These are phyloP conservation scores for Arctium minus DNA, from an alignment of 129 eudicot species.

Conservation along the genomic window DNA sequence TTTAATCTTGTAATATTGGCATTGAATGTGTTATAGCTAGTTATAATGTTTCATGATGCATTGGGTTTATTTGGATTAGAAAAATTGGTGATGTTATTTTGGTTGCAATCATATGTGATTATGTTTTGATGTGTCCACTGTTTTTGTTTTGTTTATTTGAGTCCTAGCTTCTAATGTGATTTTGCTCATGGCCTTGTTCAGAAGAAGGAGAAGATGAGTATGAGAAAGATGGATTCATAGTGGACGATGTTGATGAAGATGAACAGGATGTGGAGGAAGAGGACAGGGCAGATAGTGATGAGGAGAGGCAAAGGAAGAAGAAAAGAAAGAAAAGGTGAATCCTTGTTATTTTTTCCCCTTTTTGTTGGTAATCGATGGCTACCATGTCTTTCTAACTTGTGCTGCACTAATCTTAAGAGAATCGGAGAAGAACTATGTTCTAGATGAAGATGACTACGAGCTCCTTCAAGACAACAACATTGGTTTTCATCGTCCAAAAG, in stretches of 20 bases:
- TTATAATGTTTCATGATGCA: neutral
- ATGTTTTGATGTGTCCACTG: neutral
- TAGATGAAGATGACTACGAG: slow-evolving; percentile 94
- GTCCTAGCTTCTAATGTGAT: neutral
- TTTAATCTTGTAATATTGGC: neutral
- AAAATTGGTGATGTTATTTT: neutral
- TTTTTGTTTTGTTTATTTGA: neutral
- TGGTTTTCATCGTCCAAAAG: slow-evolving; percentile 65
- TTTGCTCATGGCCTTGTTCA: slow-evolving; percentile 28
- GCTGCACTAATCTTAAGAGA: slow-evolving; percentile 38
- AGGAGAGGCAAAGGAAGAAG: slow-evolving; percentile 74
- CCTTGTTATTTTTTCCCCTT: neutral
- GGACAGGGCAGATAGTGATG: slow-evolving; percentile 48
- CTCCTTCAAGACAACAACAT: slow-evolving; percentile 84
- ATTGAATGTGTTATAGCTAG: slow-evolving; percentile 3
- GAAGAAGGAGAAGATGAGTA: slow-evolving; percentile 89
- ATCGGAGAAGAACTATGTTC: slow-evolving; percentile 67
- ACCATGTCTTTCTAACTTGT: neutral
- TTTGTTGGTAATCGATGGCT: neutral
- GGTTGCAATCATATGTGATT: neutral
- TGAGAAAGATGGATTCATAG: slow-evolving; percentile 92
- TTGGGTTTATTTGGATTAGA: neutral
- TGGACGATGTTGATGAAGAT: slow-evolving; percentile 80
- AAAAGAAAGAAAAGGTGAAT: slow-evolving; percentile 72
- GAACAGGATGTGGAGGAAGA: slow-evolving; percentile 70